Evolutionary conservation across 2,329 filamentous ascomycete genomes (phyloP), one percentile per base, ranked within the genome.

Genomic region (Stachybotrys chartarum): DNA sequence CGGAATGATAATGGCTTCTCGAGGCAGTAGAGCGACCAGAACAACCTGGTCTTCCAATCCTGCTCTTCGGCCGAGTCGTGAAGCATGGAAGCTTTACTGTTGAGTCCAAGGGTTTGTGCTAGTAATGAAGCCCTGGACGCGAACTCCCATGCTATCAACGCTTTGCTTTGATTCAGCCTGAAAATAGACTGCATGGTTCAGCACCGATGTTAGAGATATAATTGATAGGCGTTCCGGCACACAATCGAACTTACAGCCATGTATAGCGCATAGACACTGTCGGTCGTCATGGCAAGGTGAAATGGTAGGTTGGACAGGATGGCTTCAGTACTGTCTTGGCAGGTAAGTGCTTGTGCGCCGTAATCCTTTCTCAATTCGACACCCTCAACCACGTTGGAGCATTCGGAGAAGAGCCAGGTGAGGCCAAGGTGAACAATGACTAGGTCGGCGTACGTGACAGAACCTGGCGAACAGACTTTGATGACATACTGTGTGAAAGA

Each of bases 1-100:
- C 64, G 62, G 8, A 68, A 55, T 0, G 64, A 60, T 1, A 67
- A 55, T 0, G 54, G 56, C 49, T 67, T 67, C 16, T 68, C 66
- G 1, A 56, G 55, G 6, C 57, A 51, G 47, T 67, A 67, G 1
- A 66, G 57, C 7, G 57, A 54, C 66, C 65, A 67, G 46, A 68
- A 68, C 1, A 67, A 53, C 7, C 55, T 48, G 5, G 50, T 55
- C 14, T 61, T 63, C 6, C 54, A 49, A 6, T 12, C 24, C 10
- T 52, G 59, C 5, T 45, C 32, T 30, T 59, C 58, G 6, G 52
- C 39, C 7, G 50, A 51, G 17, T 63, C 57, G 3, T 52, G 30
- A 1, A 52, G 46, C 8, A 59, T 56, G 1, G 62, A 52, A 4
- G 56, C 31, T 10, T 56, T 54, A 31, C 56, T 60, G n/a, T 66